These are phyloP conservation scores for Flaveria ramosissima DNA, from an alignment of 129 eudicot species.

Conservation along the genomic window DNA sequence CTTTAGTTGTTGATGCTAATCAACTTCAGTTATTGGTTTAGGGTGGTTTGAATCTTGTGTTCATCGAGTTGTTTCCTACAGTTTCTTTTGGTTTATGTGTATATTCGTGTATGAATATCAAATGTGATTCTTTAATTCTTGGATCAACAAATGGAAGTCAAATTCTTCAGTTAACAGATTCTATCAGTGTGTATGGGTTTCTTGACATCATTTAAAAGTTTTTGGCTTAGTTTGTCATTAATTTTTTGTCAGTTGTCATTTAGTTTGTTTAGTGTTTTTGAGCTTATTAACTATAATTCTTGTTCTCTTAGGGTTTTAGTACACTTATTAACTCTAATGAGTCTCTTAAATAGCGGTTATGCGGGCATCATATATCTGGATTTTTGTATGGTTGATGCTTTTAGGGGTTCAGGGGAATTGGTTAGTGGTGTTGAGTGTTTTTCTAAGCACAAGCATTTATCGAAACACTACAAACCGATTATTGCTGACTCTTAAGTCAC, in stretches of 20 bases:
- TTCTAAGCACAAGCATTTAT: background rate
- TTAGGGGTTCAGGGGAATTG: background rate
- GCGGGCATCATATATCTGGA: background rate
- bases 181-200: background rate
- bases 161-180: background rate
- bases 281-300: background rate
- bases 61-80: background rate
- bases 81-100: background rate
- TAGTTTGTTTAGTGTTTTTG: background rate
- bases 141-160: slow-evolving; percentile 24
- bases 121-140: slow-evolving; percentile 15
- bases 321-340: background rate
- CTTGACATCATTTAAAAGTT: background rate
- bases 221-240: background rate
- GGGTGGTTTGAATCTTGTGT: slow-evolving; percentile 7
- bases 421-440: background rate
- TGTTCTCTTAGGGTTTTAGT: background rate
- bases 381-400: background rate
- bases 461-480: background rate
- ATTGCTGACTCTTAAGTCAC: background rate
- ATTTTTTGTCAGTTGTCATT: no score
- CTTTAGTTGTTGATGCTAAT: background rate
- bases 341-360: background rate
- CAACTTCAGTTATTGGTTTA: slow-evolving; percentile 18
- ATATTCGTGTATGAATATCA: background rate